Evolutionary conservation across 2,329 filamentous ascomycete genomes (phyloP).

Genomic region (Colletotrichum spaethianum): DNA sequence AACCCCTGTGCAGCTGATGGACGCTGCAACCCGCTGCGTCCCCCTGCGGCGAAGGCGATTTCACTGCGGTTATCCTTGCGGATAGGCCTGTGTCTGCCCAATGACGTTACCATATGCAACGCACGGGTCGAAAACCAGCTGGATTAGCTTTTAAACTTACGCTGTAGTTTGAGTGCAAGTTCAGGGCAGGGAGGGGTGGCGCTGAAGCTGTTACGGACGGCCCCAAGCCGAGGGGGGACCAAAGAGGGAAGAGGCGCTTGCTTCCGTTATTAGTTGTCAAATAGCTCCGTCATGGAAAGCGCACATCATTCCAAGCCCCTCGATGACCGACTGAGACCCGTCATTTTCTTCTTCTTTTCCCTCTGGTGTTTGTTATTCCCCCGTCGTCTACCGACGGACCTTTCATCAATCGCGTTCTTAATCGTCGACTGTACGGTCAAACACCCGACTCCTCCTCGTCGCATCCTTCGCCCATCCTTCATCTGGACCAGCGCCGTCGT

Average conservation of each 20-base stretch:
- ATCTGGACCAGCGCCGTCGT: background rate
- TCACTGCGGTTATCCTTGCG: background rate
- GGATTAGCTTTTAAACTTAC: conserved; percentile 15
- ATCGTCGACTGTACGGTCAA: background rate
- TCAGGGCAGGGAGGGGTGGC: background rate
- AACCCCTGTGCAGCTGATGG: conserved; percentile 19
- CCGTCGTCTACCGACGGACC: background rate
- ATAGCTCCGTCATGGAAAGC: conserved; percentile 18
- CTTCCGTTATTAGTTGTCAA: conserved; percentile 7
- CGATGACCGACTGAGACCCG: background rate
- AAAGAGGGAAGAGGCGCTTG: conserved; percentile 1
- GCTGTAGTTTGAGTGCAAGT: background rate
- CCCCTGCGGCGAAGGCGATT: conserved; percentile 24
- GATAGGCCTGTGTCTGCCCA: conserved; percentile 1
- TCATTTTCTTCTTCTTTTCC: background rate
- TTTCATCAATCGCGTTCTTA: background rate
- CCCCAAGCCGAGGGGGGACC: background rate
- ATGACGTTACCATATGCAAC: conserved; percentile 16
- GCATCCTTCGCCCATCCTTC: background rate
- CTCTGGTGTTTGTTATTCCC: background rate
- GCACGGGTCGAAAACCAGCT: conserved; percentile 17
- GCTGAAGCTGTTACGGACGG: background rate
- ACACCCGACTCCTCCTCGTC: background rate
- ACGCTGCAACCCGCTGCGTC: background rate
- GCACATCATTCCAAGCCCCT: background rate